These are phyloP conservation scores for Boletus fagicola DNA, from an alignment of 768 basidiomycete species.

Conservation along the genomic window DNA sequence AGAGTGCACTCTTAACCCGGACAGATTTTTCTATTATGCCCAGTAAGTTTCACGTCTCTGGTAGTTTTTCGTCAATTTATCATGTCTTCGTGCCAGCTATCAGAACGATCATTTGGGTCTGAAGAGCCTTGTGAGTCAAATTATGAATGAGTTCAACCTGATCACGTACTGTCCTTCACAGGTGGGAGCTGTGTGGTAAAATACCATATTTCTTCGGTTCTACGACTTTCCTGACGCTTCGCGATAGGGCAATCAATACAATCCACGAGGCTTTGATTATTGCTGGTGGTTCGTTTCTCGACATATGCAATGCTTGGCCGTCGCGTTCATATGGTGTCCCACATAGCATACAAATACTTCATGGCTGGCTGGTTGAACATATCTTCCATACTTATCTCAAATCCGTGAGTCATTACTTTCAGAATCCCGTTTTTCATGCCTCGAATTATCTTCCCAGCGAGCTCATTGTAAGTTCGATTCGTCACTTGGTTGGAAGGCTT, in stretches of 20 bases:
- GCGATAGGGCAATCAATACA: conserved; percentile 8
- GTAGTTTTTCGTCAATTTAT: background rate
- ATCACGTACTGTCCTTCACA: background rate
- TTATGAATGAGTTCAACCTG: background rate
- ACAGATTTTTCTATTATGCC: conserved; percentile 13
- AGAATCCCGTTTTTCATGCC: background rate
- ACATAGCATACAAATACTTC: conserved; percentile 7
- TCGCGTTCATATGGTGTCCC: background rate
- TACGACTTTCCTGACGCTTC: background rate
- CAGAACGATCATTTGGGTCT: background rate
- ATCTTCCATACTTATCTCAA: rapidly evolving
- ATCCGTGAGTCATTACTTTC: conserved; percentile 3
- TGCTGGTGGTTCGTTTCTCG: conserved; percentile 9
- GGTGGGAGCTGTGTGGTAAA: conserved; percentile 17
- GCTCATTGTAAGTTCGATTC: background rate
- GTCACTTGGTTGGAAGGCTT: background rate
- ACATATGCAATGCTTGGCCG: too few relatives aligned
- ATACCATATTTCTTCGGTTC: too few relatives aligned
- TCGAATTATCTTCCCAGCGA: background rate
- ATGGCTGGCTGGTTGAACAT: background rate
- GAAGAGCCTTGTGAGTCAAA: conserved; percentile 11
- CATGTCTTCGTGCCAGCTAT: conserved; percentile 2
- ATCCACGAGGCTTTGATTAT: conserved; percentile 12
- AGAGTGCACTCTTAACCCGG: background rate
- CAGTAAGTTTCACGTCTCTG: background rate